These are phyloP conservation scores for Plectosphaerella sp. DNA, from an alignment of 2,329 filamentous ascomycete genomes.

Conservation along the genomic window DNA sequence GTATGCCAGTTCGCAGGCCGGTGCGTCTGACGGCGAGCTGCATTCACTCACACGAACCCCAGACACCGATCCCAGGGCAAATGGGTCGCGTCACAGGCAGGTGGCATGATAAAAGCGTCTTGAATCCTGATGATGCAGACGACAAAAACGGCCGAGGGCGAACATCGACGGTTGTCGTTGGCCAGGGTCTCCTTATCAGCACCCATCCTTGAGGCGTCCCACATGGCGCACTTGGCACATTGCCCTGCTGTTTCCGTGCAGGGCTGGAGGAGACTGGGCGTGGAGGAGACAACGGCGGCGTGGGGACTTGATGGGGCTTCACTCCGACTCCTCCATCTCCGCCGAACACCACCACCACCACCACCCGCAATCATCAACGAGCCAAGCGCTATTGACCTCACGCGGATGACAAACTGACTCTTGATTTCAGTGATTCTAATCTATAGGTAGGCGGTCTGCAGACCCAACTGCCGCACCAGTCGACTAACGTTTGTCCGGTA, in stretches of 20 bases:
- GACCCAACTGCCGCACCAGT: no score
- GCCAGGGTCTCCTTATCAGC: constrained; percentile 10
- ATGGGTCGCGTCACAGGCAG: neutral
- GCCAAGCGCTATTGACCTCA: neutral
- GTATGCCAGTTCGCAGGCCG: no score
- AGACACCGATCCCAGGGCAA: no score
- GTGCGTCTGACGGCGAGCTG: no score
- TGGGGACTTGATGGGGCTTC: neutral
- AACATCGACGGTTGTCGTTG: constrained; percentile 2
- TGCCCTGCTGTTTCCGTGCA: neutral
- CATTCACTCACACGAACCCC: no score
- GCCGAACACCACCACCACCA: no score
- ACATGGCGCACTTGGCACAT: neutral
- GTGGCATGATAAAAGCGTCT: neutral
- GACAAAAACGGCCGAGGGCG: neutral
- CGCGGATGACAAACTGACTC: neutral
- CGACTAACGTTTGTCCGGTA: no score
- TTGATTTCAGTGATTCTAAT: neutral
- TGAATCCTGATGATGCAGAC: neutral
- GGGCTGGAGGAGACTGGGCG: neutral
- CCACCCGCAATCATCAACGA: neutral
- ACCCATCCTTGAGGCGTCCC: constrained; percentile 7
- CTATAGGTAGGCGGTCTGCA: no score
- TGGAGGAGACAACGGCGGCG: neutral
- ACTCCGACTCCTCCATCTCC: neutral